Evolutionary conservation across 768 basidiomycete genomes (phyloP).

Genomic region (Hericium alpestre): DNA sequence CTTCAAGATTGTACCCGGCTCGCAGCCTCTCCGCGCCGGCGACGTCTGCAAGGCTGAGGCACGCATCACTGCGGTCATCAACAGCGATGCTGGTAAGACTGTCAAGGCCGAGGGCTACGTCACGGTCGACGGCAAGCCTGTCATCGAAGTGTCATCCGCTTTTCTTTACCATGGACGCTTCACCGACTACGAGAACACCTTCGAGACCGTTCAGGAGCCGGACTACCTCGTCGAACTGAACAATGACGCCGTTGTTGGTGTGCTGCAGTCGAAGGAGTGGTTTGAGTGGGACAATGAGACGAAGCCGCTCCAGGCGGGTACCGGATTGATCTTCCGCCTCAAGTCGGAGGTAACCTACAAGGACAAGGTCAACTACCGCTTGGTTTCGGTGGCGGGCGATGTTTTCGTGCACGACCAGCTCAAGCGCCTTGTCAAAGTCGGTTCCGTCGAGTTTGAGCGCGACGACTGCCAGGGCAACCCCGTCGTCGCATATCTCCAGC

Average conservation of each 20-base stretch:
- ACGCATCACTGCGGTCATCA: slow-evolving; percentile 79
- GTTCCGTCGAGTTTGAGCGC: slow-evolving; percentile 74
- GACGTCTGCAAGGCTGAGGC: slow-evolving; percentile 89
- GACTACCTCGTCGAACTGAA: slow-evolving; percentile 74
- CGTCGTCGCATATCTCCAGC: slow-evolving; percentile 84
- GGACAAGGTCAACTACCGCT: slow-evolving; percentile 76
- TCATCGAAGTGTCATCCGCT: slow-evolving; percentile 88
- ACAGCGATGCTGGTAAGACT: slow-evolving; percentile 84
- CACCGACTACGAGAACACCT: slow-evolving; percentile 89
- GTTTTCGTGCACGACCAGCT: slow-evolving; percentile 83
- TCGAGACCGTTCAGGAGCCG: slow-evolving; percentile 83
- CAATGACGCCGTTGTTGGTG: slow-evolving; percentile 75
- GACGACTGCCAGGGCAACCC: slow-evolving; percentile 90
- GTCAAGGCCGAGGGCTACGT: slow-evolving; percentile 86
- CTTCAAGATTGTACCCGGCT: slow-evolving; percentile 79
- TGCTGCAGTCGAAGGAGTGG: slow-evolving; percentile 95
- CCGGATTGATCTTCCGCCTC: slow-evolving; percentile 81
- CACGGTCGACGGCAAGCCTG: slow-evolving; percentile 61
- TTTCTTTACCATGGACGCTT: slow-evolving; percentile 97
- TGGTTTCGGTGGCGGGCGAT: slow-evolving; percentile 73
- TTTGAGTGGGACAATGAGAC: slow-evolving; percentile 88
- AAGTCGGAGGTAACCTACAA: slow-evolving; percentile 84
- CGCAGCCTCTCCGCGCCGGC: slow-evolving; percentile 66
- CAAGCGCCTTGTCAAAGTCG: slow-evolving; percentile 83
- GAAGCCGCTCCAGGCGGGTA: slow-evolving; percentile 67